phyloP scores from a whole-genome alignment of 345 rosid species.

The Ceriops zippeliana region DNA sequence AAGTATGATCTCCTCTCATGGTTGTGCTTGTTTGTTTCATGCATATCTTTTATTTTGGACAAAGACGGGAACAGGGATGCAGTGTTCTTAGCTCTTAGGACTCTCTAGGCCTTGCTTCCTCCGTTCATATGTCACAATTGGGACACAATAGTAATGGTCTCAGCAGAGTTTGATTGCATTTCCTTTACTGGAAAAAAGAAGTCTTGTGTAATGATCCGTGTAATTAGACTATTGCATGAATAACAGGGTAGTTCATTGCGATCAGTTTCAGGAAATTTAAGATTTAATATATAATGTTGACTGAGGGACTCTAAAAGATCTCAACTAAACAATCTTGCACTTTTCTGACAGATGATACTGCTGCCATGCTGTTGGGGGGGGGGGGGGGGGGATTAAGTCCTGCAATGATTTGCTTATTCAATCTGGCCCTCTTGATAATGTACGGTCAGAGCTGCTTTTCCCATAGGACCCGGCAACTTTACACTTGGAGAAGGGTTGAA shows the following conservation, averaged over 20 bases:
- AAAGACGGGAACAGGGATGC: neutral
- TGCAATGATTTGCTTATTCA: slow-evolving; percentile 71
- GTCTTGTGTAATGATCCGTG: neutral
- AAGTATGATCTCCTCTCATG: slow-evolving; percentile 26
- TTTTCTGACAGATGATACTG: slow-evolving; percentile 50
- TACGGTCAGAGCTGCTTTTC: slow-evolving; percentile 81
- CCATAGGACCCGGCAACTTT: slow-evolving; percentile 53
- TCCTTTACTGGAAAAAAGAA: neutral
- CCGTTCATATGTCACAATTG: too few relatives aligned
- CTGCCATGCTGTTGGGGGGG: slow-evolving; percentile 56
- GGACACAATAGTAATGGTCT: neutral
- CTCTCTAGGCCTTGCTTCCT: too few relatives aligned
- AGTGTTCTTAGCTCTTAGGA: too few relatives aligned
- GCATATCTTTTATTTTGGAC: neutral
- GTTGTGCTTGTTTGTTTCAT: neutral
- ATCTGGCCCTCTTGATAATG: slow-evolving; percentile 78
- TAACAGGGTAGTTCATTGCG: neutral
- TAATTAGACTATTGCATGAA: neutral
- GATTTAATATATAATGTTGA: neutral
- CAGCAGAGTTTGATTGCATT: slow-evolving; percentile 2
- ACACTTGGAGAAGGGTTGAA: slow-evolving; percentile 83
- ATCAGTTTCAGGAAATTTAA: neutral
- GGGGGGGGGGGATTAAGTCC: slow-evolving; percentile 71
- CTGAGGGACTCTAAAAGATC: neutral
- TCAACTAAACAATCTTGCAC: slow-evolving; percentile 3